phyloP scores from a whole-genome alignment of 1,284 basidiomycete genomes.

The Clitocybe nebularis region DNA sequence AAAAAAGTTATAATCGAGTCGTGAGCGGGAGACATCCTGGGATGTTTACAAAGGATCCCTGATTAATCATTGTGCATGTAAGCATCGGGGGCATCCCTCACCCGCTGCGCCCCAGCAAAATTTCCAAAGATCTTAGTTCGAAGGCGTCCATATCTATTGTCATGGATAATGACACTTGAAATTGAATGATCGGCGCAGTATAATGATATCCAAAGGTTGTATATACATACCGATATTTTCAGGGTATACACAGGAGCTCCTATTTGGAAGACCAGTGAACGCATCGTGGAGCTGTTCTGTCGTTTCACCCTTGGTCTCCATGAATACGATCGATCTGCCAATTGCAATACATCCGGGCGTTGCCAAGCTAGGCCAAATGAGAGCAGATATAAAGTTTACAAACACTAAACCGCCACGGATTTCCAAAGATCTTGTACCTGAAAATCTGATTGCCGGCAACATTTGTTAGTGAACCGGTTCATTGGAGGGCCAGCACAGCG shows the following conservation, averaged over 20 bases:
- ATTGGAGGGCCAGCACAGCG: not conserved
- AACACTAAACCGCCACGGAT: conserved; percentile 10
- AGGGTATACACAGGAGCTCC: not conserved
- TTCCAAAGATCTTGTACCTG: conserved; percentile 6
- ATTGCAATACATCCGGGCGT: not conserved
- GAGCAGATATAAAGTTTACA: not conserved
- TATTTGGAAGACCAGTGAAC: not conserved
- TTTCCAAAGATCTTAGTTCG: too few species aligned
- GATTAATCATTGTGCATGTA: too few species aligned
- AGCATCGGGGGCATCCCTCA: too few species aligned
- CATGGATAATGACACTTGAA: too few species aligned
- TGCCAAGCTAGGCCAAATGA: conserved; percentile 2
- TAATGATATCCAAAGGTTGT: too few species aligned
- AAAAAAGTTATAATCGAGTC: too few species aligned
- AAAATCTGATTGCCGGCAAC: conserved; percentile 9
- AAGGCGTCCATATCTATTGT: too few species aligned
- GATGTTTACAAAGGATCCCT: too few species aligned
- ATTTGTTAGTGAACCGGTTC: not conserved
- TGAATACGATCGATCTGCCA: conserved; percentile 5
- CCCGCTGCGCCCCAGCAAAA: too few species aligned
- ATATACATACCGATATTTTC: too few species aligned
- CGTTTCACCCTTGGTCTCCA: conserved; percentile 4
- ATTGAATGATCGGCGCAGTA: too few species aligned
- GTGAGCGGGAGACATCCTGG: too few species aligned
- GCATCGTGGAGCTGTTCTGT: not conserved